These are phyloP conservation scores for Oryza longistaminata DNA, from an alignment of 176 grass and related monocot species.

Conservation along the genomic window DNA sequence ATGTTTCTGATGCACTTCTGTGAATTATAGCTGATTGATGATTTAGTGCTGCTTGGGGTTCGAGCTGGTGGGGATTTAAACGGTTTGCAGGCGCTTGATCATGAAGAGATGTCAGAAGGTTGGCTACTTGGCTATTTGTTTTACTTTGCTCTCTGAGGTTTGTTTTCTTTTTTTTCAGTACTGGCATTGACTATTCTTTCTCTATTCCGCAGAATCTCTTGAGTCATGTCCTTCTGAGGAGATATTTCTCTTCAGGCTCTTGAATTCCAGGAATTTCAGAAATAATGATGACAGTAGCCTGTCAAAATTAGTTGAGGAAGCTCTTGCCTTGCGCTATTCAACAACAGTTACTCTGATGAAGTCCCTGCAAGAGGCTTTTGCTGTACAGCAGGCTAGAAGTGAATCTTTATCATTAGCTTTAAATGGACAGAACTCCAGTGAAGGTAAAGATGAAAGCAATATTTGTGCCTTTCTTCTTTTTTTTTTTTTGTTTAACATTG, in stretches of 20 bases:
- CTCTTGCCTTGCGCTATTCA: constrained; percentile 62
- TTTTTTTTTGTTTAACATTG: neutral
- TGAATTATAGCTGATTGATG: constrained; percentile 83
- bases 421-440: constrained; percentile 61
- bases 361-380: constrained; percentile 67
- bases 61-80: constrained; percentile 54
- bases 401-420: constrained; percentile 60
- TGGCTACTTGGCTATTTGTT: constrained; percentile 42
- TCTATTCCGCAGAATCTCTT: constrained; percentile 58
- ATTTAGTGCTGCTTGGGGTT: constrained; percentile 80
- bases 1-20: constrained; percentile 37
- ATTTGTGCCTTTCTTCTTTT: neutral
- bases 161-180: constrained; percentile 25
- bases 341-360: constrained; percentile 77
- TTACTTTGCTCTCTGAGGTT: constrained; percentile 14
- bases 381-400: constrained; percentile 65
- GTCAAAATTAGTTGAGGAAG: constrained; percentile 65
- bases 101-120: constrained; percentile 72
- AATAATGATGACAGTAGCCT: constrained; percentile 32
- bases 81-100: constrained; percentile 64
- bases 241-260: constrained; percentile 81
- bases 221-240: constrained; percentile 70
- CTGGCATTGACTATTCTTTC: constrained; percentile 32
- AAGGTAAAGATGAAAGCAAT: constrained; percentile 56
- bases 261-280: constrained; percentile 48